Conservation (phyloP, 345 rosid genomes). For the Salix exigua region DNA sequence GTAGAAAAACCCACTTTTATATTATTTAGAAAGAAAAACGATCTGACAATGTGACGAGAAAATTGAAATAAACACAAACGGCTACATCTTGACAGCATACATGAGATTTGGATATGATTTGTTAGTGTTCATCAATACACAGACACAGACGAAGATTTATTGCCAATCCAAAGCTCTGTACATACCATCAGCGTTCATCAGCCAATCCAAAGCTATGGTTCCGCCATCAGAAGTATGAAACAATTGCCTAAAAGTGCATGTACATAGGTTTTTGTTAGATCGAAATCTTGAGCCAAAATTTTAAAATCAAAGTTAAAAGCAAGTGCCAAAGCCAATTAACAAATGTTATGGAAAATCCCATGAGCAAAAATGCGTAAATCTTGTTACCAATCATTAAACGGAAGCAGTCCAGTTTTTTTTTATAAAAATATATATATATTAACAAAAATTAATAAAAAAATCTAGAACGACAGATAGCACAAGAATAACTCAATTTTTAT, state of each 20-base stretch:
- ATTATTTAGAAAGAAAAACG: background rate
- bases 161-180: background rate
- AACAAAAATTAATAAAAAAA: too few relatives aligned
- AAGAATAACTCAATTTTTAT: too few relatives aligned
- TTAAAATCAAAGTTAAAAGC: background rate
- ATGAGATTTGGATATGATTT: background rate
- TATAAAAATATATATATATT: too few relatives aligned
- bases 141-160: background rate
- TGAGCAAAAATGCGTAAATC: too few relatives aligned
- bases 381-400: background rate
- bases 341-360: too few relatives aligned
- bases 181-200: constrained; percentile 55
- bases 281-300: background rate
- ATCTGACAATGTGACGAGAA: background rate
- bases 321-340: too few relatives aligned
- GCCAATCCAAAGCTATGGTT: constrained; percentile 87
- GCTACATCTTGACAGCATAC: background rate
- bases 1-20: constrained; percentile 5
- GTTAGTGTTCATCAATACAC: background rate
- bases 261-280: background rate
- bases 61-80: background rate
- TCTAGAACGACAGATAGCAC: too few relatives aligned
- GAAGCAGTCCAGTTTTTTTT: too few relatives aligned
- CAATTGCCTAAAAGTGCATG: constrained; percentile 44
- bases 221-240: constrained; percentile 82